Base-by-base conservation (phyloP, 495 filamentous ascomycete species). In the Staphylotrichum longicolle region DNA sequence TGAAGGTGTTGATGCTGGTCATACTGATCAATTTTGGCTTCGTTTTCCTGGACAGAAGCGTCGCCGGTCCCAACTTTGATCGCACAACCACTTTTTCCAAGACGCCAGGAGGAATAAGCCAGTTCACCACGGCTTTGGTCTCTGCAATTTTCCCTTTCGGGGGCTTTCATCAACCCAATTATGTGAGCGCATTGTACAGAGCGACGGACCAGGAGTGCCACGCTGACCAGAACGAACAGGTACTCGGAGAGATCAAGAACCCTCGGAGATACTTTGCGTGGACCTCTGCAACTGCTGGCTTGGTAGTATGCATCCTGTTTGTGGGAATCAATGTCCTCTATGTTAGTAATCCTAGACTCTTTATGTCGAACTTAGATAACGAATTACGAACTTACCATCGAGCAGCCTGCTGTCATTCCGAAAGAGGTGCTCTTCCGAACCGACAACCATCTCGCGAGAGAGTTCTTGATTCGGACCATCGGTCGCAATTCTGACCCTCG, bases 201-300 rank as follows among this genome's bases (percentile, higher is more conserved):
- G 10, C 3, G 5, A 10, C 14, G 34, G 15, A 27, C 20, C 20
- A 27, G 20, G 20, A 27, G 20, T 27, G 8, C 35, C n/a, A 8
- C 8, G 15, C 46, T 58, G 2, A 58, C 45, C 33, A 1, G 8
- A 40, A 7, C 15, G 41, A 2, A 47, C 50, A 66, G 64, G 64
- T 66, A 2, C 57, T 63, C 9, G 61, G 61, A 32, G 65, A 67
- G 27, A 67, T 67, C 40, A 48, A 48, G 8, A 15, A 61, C 33
- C 65, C 65, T n/a, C 57, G 62, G 1, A 40, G 41, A 37, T 61
- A 67, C 61, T 67, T 67, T 59, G 65, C 65, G 15, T 10, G 42
- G 30, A 32, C 54, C 2, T 61, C 58, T 82, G 0, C 85, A 85
- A 78, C 50, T 78, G 78, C 78, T 78, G 80, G 46, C 67, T 50